Evolutionary conservation across 148 eudicot species (phyloP).

Genomic region (Rheum nobile): DNA sequence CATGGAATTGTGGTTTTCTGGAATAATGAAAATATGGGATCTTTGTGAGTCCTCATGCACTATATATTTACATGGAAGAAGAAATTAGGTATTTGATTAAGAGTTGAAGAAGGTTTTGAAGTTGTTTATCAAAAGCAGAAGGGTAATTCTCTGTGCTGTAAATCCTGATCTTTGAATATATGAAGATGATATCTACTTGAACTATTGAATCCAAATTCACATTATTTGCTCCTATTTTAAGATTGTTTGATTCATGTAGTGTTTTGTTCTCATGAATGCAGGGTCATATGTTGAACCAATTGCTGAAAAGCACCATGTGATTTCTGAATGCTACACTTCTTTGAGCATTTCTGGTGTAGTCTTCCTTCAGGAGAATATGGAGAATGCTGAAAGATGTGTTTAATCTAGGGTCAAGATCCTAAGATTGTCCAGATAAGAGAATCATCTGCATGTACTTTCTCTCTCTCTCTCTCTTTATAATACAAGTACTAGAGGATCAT

Average conservation of each 20-base stretch:
- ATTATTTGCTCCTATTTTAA: neutral
- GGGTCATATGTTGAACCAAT: neutral
- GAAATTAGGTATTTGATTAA: no score
- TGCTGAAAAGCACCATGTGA: neutral
- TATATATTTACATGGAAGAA: no score
- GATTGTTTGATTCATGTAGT: neutral
- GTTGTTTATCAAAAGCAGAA: neutral
- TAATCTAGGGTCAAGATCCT: neutral
- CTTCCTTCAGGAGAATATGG: neutral
- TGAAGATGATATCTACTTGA: neutral
- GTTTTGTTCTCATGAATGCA: neutral
- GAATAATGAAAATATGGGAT: no score
- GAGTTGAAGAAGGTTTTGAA: no score
- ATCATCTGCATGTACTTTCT: neutral
- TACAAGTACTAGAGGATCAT: neutral
- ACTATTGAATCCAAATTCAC: neutral
- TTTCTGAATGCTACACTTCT: neutral
- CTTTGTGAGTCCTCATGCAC: no score
- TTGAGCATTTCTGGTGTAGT: neutral
- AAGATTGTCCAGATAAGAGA: neutral
- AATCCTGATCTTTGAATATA: neutral
- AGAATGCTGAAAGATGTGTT: neutral
- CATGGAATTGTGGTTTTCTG: neutral
- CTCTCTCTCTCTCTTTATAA: neutral
- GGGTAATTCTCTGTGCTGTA: neutral